Base-by-base conservation (phyloP, 129 eudicot genomes). In the Flaveria sonorensis region DNA sequence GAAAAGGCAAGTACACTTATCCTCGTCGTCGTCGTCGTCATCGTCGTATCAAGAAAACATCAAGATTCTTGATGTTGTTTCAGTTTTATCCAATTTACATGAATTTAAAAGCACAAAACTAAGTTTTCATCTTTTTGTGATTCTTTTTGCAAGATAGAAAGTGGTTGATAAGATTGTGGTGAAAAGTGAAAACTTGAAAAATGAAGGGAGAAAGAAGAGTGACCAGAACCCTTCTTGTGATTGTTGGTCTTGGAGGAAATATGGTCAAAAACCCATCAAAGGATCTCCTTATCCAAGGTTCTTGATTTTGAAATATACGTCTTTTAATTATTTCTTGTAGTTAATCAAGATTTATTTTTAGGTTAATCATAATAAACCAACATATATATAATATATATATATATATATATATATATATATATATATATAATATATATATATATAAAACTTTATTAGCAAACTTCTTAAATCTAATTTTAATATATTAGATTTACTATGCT, bases 181-280 rank as follows among this genome's bases (percentile, higher is more conserved):
- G 62, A 70, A 70, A 72, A 23, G 85, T 87, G 78, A 89, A 89
- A 89, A 71, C 75, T 92, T 32, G 88, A 82, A 48, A 48, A 48
- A 14, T 48, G 53, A 48, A 48, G 84, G 83, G 20, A 84, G 80
- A 51, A 79, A 82, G 75, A 87, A 77, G 81, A 76, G 67, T 75
- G 80, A 81, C 77, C 89, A 79, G 62, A 88, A 89, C 60, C 88
- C 90, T 45, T 93, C 90, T 76, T 82, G 89, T 77, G 97, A 92
- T 86, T 84, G 83, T 87, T 92, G 97, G 97, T 87, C 97, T 77
- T 92, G 97, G 97, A 92, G 97, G 39, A 92, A 92, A 86, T 92
- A 92, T 87, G 97, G 97, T 55, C 97, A 92, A 84, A 92, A 89
- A 68, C 96, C 92, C 80, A 84, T 92, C 57, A 86, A 84, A 79